phyloP scores from a whole-genome alignment of 371 early-diverging fungal genomes.

The Parasitella parasitica region DNA sequence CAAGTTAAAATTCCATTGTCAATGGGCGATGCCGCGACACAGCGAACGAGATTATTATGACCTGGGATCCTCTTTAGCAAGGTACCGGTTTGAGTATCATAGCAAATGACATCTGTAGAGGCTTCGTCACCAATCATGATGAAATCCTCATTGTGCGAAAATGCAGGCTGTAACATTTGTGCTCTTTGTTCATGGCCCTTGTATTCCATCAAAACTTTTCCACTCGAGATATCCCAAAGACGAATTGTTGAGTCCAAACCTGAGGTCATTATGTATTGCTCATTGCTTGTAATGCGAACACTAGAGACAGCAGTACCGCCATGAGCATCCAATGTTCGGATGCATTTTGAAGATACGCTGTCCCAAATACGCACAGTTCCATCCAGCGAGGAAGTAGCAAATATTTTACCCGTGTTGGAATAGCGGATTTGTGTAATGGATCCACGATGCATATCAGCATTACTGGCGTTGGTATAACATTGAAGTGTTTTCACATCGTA shows the following conservation, averaged over 20 bases:
- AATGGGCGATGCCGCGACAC: slow-evolving; percentile 46
- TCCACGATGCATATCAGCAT: slow-evolving; percentile 58
- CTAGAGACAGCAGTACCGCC: slow-evolving; percentile 73
- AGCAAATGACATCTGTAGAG: slow-evolving; percentile 60
- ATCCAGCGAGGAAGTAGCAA: slow-evolving; percentile 78
- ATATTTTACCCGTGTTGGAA: slow-evolving; percentile 67
- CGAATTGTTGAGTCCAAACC: slow-evolving; percentile 76
- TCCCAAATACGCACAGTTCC: slow-evolving; percentile 91
- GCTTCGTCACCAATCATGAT: slow-evolving; percentile 78
- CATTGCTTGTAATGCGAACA: slow-evolving; percentile 72
- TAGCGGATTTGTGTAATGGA: slow-evolving; percentile 79
- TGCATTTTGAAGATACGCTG: slow-evolving; percentile 71
- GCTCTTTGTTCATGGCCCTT: slow-evolving; percentile 65
- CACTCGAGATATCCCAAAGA: slow-evolving; percentile 84
- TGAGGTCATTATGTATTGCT: slow-evolving; percentile 73
- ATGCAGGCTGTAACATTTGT: slow-evolving; percentile 50
- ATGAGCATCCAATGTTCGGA: slow-evolving; percentile 72
- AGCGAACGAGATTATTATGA: slow-evolving; percentile 47
- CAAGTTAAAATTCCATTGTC: slow-evolving; percentile 51
- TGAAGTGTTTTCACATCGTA: slow-evolving; percentile 83
- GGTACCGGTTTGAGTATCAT: slow-evolving; percentile 65
- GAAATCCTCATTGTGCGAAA: slow-evolving; percentile 76
- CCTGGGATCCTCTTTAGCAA: slow-evolving; percentile 50
- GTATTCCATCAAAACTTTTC: slow-evolving; percentile 65
- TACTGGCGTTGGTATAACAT: slow-evolving; percentile 65